Evolutionary conservation across 2,329 filamentous ascomycete genomes (phyloP), one percentile per base, ranked within the genome.

Genomic region (Stemphylium vesicarium): DNA sequence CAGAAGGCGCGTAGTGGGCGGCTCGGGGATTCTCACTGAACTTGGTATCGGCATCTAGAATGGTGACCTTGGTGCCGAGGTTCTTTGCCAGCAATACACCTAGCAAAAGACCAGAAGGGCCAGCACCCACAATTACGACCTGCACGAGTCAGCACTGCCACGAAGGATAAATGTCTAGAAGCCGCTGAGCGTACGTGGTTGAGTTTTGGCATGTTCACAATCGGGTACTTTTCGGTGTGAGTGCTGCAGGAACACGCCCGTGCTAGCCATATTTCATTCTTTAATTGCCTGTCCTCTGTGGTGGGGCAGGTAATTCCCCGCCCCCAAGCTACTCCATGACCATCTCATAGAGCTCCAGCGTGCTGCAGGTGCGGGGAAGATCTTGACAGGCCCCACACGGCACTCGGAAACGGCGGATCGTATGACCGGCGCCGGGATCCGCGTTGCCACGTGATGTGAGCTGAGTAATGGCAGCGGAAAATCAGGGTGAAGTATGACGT

Each of bases 1-100:
- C 85, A 0, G 84, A 79, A 0, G 83, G 78, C 3, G 82, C 84
- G 67, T 87, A 88, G 70, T 87, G 84, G 2, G 85, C 83, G 12
- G 86, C 86, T 24, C 86, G 83, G 0, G 86, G 86, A 53, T 84
- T 84, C 53, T 81, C 77, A 73, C 87, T 84, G 40, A 88, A 77
- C 49, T 81, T 75, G 22, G 78, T 68, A 2, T 81, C 78, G 2
- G 81, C 81, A 63, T 89, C 86, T 48, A 88, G 75, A 18, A 86
- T 76, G 20, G 80, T 80, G 38, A 83, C 80, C 26, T 78, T 73
- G 55, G 86, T 83, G 39, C 79, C 77, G 16, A 65, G 50, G 47
- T 81, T 77, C 60, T 81, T 80, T 16, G 82, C 78, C 6, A 87
- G 79, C 2, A 86, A 77, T 2, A 85, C 75, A 12, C 67, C 71